Percentiles rank a stretch among this genome's conserved stretches.
phyloP scores from a whole-genome alignment of 169 alveolate genomes.

The Plasmodium sp. region DNA sequence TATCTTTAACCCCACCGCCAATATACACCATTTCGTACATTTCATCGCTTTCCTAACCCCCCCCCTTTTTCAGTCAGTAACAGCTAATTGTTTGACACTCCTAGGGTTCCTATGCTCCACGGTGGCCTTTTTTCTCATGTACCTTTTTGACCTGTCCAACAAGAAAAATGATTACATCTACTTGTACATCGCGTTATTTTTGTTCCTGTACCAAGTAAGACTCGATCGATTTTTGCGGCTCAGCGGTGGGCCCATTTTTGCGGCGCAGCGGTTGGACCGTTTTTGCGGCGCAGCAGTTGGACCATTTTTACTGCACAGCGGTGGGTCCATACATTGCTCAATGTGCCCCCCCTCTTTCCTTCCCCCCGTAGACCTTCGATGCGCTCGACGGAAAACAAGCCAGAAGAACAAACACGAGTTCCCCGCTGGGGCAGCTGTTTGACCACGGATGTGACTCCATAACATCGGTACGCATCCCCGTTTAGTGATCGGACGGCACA shows the following conservation, averaged over 20 bases:
- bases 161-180: constrained; percentile 56
- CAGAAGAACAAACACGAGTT: constrained; percentile 85
- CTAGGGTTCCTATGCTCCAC: constrained; percentile 63
- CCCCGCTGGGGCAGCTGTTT: constrained; percentile 91
- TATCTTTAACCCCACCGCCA: not conserved
- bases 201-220: constrained; percentile 46
- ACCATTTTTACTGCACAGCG: not conserved
- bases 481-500: not conserved
- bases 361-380: constrained; percentile 87
- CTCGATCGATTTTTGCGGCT: not conserved
- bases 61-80: constrained; percentile 24
- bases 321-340: not conserved
- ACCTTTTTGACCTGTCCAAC: constrained; percentile 27
- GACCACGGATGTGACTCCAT: constrained; percentile 93
- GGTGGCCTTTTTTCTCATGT: constrained; percentile 51
- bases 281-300: not conserved
- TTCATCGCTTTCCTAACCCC: not conserved
- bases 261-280: not conserved
- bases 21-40: not conserved
- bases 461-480: constrained; percentile 62
- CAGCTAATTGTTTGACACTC: constrained; percentile 70
- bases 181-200: constrained; percentile 49
- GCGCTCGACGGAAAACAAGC: constrained; percentile 95
- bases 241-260: not conserved
- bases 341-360: constrained; percentile 20